Evolutionary conservation across 768 basidiomycete genomes (phyloP), one percentile per base, ranked within the genome.

Genomic region (Lactarius evosmus): DNA sequence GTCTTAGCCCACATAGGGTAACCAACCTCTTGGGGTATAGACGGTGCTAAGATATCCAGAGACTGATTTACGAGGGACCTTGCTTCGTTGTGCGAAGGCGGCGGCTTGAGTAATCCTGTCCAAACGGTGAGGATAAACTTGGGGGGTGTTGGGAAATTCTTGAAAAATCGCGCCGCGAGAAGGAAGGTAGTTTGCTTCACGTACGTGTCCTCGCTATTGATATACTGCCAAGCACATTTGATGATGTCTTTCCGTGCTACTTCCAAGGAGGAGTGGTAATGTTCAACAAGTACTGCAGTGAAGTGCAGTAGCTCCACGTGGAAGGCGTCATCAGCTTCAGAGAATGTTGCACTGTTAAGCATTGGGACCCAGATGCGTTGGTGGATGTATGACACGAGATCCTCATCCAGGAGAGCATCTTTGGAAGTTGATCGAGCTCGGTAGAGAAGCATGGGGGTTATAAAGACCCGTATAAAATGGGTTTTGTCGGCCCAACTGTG

Each of bases 111-210:
- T 16, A 99, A 79, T 9, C 91, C 94, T 6, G 86, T 85, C 95
- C 95, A 98, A 29, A 95, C 90, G 7, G 89, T 84, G 57, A 95
- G 76, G 55, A 96, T 86, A 73, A 99, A 95, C 75, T 97, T 98
- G 64, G 85, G 82, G 1, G 96, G 95, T 0, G 88, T 90, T 33
- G 90, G 91, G 74, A 90, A 95, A 7, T 85, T 86, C 16, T 89
- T 87, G 70, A 96, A 95, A 80, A 98, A 98, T 34, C 89, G 85
- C 41, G 97, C 93, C 36, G 91, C 86, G 7, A 98, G 82, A 38
- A 97, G 83, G 72, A 94, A 94, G 0, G 93, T 90, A 9, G 91
- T 91, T 73, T 98, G 93, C 74, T 93, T 95, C 70, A 97, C 92
- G 22, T 95, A 86, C 6, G 88, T 83, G 73, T 98, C 97, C 46